phyloP scores from a whole-genome alignment of 129 eudicot genomes.

The Lactuca sativa region DNA sequence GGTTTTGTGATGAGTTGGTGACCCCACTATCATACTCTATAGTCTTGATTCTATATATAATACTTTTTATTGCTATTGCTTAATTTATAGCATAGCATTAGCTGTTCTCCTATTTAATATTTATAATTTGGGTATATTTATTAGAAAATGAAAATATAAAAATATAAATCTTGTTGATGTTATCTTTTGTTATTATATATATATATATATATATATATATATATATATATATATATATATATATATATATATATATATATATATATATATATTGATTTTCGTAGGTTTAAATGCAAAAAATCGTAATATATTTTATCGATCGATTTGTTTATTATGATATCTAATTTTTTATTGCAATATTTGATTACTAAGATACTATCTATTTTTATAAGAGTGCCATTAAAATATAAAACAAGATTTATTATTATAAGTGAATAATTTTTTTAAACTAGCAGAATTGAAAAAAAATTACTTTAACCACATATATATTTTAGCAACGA shows the following conservation, averaged over 20 bases:
- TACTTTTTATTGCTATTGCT: not conserved
- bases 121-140: not conserved
- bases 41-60: slow-evolving; percentile 22
- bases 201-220: too few species aligned
- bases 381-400: not conserved
- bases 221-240: too few species aligned
- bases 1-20: slow-evolving; percentile 28
- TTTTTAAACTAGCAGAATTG: too few species aligned
- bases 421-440: too few species aligned
- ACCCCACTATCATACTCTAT: slow-evolving; percentile 26
- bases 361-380: not conserved
- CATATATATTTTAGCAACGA: too few species aligned
- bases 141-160: not conserved
- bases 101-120: slow-evolving; percentile 1
- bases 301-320: not conserved
- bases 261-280: not conserved
- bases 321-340: not conserved
- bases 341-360: too few species aligned
- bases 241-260: too few species aligned
- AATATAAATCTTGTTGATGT: not conserved
- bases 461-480: too few species aligned
- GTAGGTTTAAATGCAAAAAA: not conserved
- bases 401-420: too few species aligned
- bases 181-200: not conserved
- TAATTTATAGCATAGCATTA: slow-evolving; percentile 18